Conservation (phyloP, 2,329 filamentous ascomycete genomes). For the Sclerotinia trifoliorum region DNA sequence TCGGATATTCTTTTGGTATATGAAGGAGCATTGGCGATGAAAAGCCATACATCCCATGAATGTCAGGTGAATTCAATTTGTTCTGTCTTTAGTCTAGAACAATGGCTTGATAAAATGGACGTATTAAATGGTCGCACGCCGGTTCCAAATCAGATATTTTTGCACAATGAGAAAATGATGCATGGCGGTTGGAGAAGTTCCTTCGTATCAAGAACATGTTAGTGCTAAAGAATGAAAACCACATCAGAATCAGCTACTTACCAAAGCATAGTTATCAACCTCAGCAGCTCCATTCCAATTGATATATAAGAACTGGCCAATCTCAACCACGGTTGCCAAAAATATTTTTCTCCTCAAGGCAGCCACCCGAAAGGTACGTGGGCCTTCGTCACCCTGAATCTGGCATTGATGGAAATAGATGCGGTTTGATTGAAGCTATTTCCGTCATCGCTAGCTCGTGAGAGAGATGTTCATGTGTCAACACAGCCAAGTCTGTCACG, state of each 20-base stretch:
- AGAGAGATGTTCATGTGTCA: no score
- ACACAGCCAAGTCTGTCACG: no score
- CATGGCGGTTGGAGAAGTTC: neutral
- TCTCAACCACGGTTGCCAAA: conserved; percentile 21
- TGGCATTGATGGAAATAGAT: no score
- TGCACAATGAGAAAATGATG: neutral
- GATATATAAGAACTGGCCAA: conserved; percentile 35
- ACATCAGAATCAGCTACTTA: conserved; percentile 12
- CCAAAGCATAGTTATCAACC: conserved; percentile 31
- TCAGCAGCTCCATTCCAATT: conserved; percentile 42
- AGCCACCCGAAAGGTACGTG: no score
- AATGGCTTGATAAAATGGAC: conserved; percentile 11
- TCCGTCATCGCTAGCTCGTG: no score
- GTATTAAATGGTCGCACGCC: neutral
- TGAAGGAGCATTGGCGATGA: neutral
- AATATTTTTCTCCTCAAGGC: no score
- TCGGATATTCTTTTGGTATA: neutral
- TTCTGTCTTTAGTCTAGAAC: conserved; percentile 3
- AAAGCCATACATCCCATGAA: conserved; percentile 9
- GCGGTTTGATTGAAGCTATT: no score
- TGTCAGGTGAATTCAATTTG: conserved; percentile 1
- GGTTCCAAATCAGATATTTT: conserved; percentile 2
- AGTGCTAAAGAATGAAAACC: neutral
- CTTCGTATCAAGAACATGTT: neutral
- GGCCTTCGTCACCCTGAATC: no score